Percentiles rank a stretch among this genome's conserved stretches.
Evolutionary conservation across 805 yeast species (phyloP).

Genomic region (Wickerhamiella alocasiicola): DNA sequence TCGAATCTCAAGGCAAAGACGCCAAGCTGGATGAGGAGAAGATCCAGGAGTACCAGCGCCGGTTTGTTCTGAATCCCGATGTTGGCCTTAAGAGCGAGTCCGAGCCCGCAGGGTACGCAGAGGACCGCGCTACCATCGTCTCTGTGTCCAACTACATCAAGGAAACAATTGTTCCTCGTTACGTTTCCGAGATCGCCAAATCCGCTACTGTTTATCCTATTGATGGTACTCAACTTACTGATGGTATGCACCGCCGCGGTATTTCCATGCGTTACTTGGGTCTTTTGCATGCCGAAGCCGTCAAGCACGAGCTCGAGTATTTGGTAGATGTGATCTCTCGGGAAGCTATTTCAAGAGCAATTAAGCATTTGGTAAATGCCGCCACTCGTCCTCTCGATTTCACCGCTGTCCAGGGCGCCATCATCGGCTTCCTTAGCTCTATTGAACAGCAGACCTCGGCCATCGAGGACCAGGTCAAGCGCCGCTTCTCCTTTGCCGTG

Average conservation of each 20-base stretch:
- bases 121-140: constrained; percentile 54
- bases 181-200: constrained; percentile 42
- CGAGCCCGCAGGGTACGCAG: too few species aligned
- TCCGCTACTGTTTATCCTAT: constrained; percentile 47
- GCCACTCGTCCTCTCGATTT: constrained; percentile 37
- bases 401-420: constrained; percentile 43
- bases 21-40: constrained; percentile 18
- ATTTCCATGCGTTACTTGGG: constrained; percentile 85
- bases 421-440: constrained; percentile 61
- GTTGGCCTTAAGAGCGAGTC: constrained; percentile 34
- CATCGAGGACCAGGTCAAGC: constrained; percentile 41
- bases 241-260: constrained; percentile 64
- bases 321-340: constrained; percentile 37
- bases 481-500: constrained; percentile 46
- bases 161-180: constrained; percentile 47
- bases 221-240: constrained; percentile 67
- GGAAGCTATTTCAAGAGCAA: constrained; percentile 71
- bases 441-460: constrained; percentile 22
- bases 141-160: constrained; percentile 55
- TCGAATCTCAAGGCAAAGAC: constrained; percentile 40
- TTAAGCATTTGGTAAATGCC: constrained; percentile 59
- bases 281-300: constrained; percentile 35
- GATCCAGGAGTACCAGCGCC: constrained; percentile 39
- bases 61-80: constrained; percentile 66
- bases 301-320: constrained; percentile 26